phyloP scores from a whole-genome alignment of 768 basidiomycete genomes.

The Podaxis pistillaris region DNA sequence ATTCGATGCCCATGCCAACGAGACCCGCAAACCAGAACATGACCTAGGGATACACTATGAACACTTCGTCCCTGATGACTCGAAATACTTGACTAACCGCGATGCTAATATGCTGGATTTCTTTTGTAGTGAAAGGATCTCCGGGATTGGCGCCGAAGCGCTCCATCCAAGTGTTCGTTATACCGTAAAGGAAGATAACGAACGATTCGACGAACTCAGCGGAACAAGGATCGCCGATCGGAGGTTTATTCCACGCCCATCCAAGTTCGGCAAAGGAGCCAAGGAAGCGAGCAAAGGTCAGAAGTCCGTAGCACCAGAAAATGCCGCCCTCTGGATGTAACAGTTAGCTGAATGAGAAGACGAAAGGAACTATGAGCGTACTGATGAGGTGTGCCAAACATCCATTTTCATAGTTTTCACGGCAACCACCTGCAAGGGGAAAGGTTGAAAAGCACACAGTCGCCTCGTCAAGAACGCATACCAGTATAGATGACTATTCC shows the following conservation, averaged over 20 bases:
- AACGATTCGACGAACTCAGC: constrained; percentile 79
- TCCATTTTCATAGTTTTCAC: constrained; percentile 73
- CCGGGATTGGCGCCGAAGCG: constrained; percentile 81
- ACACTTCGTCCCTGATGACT: background rate
- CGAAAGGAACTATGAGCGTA: constrained; percentile 34
- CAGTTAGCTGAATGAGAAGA: constrained; percentile 2
- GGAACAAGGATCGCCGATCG: constrained; percentile 46
- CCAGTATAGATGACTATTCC: constrained; percentile 84
- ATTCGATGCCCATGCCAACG: constrained; percentile 90
- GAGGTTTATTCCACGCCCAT: constrained; percentile 92
- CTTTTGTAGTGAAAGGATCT: constrained; percentile 85
- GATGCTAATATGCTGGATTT: constrained; percentile 93
- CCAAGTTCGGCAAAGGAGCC: constrained; percentile 84
- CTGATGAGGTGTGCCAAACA: constrained; percentile 93
- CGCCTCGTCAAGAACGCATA: constrained; percentile 18
- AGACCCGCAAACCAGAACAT: constrained; percentile 97
- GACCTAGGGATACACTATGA: constrained; percentile 39
- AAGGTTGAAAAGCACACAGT: background rate
- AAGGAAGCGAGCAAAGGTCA: constrained; percentile 92
- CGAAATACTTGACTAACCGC: constrained; percentile 49
- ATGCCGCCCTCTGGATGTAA: constrained; percentile 74
- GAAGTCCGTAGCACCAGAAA: constrained; percentile 89
- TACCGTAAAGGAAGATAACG: constrained; percentile 86
- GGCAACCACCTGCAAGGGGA: constrained; percentile 61
- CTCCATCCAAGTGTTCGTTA: constrained; percentile 97